These are phyloP conservation scores for Darksidea phi DNA, from an alignment of 495 filamentous ascomycete genomes.

Conservation along the genomic window DNA sequence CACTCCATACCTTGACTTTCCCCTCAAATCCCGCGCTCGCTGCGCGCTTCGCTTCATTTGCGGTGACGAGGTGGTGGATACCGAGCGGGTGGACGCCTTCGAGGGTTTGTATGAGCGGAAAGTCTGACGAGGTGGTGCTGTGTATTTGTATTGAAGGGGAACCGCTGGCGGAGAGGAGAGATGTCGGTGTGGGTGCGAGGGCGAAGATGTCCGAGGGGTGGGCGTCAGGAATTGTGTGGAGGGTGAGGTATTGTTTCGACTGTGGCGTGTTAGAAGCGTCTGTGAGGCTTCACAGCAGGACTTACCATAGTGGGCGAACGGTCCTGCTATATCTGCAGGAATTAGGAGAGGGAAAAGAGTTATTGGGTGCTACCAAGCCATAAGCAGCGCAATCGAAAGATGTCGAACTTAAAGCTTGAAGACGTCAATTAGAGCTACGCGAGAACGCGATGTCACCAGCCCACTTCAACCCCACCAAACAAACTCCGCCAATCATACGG, in stretches of 20 bases:
- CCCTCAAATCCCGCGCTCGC: conserved; percentile 86
- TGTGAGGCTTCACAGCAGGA: background rate
- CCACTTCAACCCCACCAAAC: conserved; percentile 18
- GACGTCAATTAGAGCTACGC: background rate
- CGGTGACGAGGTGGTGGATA: conserved; percentile 80
- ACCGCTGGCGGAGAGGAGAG: conserved; percentile 79
- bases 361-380: background rate
- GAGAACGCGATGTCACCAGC: conserved; percentile 34
- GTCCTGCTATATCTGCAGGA: background rate
- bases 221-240: conserved; percentile 83
- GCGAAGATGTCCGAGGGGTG: conserved; percentile 88
- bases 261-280: conserved; percentile 40
- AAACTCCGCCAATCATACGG: conserved; percentile 26
- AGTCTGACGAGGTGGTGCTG: conserved; percentile 64
- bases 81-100: conserved; percentile 75
- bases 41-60: conserved; percentile 64
- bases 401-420: background rate
- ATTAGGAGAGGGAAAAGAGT: background rate
- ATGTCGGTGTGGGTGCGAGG: conserved; percentile 73
- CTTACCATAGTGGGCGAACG: conserved; percentile 16
- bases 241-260: conserved; percentile 97
- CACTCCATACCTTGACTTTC: conserved; percentile 75
- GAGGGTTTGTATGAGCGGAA: conserved; percentile 74
- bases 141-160: conserved; percentile 76
- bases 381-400: background rate